Evolutionary conservation across 306 rosid species (phyloP), one percentile per base, ranked within the genome.

Genomic region (Dalbergia cultrata): DNA sequence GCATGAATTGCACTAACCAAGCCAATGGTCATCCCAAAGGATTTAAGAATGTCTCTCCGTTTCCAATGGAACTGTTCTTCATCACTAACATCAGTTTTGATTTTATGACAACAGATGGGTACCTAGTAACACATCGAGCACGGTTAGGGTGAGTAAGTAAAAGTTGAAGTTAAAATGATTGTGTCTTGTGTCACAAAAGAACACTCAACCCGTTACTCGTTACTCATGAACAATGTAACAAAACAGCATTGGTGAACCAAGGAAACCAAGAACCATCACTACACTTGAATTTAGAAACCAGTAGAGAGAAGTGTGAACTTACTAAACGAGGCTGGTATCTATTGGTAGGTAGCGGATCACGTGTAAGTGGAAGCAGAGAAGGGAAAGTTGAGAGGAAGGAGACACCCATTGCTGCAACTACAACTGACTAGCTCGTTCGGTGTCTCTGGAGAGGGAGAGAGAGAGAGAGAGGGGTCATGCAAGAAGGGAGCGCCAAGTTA

Each of bases 301-400:
- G 3, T 52, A 74, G 17, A 63, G 72, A 17, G 50, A 57, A 86
- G 62, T 33, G 85, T 10, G 56, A 47, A 85, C 93, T 90, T 87
- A 96, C 97, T n/a, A 83, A 61, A 77, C 67, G 83, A 63, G 84
- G 81, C 31, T 89, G 86, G 86, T 34, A 53, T 86, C 80, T 74
- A 76, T 90, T 74, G 79, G 63, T 61, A 74, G 70, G 75, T 33
- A 88, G 80, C 43, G 86, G 70, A 80, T 74, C 67, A 65, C 74
- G 83, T 78, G 80, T 59, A 43, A 89, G 80, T 37, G 93, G 88
- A 82, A 79, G 80, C 71, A 83, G 68, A 14, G 90, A 75, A 67
- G 93, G 86, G 59, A 81, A 60, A 67, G 93, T 83, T 26, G 93
- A 91, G 70, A 90, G 89, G 75, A 91, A 87, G 65, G 95, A 93